phyloP scores from a whole-genome alignment of 2,329 filamentous ascomycete species.

The Phialocephala subalpina region DNA sequence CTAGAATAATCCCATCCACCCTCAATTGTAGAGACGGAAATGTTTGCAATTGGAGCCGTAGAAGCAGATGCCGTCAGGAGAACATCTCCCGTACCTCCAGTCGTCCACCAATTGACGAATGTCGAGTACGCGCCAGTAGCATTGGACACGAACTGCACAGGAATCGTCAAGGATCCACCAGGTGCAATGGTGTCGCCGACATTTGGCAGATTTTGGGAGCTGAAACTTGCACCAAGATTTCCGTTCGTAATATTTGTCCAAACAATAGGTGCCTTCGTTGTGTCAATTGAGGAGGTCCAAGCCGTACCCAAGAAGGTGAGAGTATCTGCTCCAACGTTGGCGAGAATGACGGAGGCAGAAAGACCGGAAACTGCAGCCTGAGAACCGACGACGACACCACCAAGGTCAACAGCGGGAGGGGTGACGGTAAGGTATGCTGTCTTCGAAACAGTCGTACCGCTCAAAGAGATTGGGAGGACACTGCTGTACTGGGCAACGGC shows the following conservation, averaged over 20 bases:
- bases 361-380: slow-evolving; percentile 39
- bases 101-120: slow-evolving; percentile 47
- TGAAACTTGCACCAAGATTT: slow-evolving; percentile 45
- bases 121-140: slow-evolving; percentile 45
- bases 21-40: slow-evolving; percentile 46
- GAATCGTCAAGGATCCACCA: slow-evolving; percentile 43
- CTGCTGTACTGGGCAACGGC: slow-evolving; percentile 47
- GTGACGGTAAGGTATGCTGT: slow-evolving; percentile 47
- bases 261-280: slow-evolving; percentile 22
- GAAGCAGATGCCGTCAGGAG: slow-evolving; percentile 46
- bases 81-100: slow-evolving; percentile 45
- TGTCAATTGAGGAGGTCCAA: slow-evolving; percentile 42
- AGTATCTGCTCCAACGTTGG: slow-evolving; percentile 48
- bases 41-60: slow-evolving; percentile 45
- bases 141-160: slow-evolving; percentile 46
- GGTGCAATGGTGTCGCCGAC: slow-evolving; percentile 43
- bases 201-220: slow-evolving; percentile 42
- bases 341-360: slow-evolving; percentile 45
- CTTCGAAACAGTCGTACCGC: slow-evolving; percentile 49
- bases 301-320: slow-evolving; percentile 48
- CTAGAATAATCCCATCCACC: slow-evolving; percentile 45
- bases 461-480: slow-evolving; percentile 47
- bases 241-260: slow-evolving; percentile 45
- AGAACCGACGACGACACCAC: slow-evolving; percentile 48
- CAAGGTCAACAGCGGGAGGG: slow-evolving; percentile 50